A percentile compares a stretch with the other conserved stretches of the same genome.
phyloP scores from a whole-genome alignment of 2,329 filamentous ascomycete genomes.

The Claviceps africana region DNA sequence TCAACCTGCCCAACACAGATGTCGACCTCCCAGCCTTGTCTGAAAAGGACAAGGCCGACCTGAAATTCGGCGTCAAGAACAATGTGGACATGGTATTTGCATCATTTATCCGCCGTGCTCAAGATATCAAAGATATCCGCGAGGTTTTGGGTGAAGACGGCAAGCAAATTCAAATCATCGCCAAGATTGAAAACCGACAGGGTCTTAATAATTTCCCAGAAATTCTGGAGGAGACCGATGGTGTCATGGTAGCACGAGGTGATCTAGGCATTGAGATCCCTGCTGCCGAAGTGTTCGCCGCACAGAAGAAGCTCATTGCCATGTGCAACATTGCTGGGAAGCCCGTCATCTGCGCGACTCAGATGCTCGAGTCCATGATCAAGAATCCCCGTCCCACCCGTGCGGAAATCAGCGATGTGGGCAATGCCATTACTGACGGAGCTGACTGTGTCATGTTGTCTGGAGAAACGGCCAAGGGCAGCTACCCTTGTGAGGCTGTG shows the following conservation, averaged over 20 bases:
- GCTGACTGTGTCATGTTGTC: slow-evolving; percentile 99
- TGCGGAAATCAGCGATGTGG: slow-evolving; percentile 96
- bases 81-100: slow-evolving; percentile 98
- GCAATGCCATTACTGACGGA: slow-evolving; percentile 93
- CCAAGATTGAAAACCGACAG: slow-evolving; percentile 99
- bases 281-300: slow-evolving; percentile 94
- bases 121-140: slow-evolving; percentile 88
- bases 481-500: slow-evolving; percentile 84
- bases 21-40: slow-evolving; percentile 94
- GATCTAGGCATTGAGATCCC: slow-evolving; percentile 95
- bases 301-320: slow-evolving; percentile 99
- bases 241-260: slow-evolving; percentile 99
- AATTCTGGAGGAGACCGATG: slow-evolving; percentile 90
- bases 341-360: slow-evolving; percentile 95
- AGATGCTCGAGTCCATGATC: slow-evolving; percentile 99
- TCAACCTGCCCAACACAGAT: slow-evolving; percentile 97
- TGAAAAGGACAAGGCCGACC: slow-evolving; percentile 93
- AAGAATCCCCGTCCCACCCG: slow-evolving; percentile 97
- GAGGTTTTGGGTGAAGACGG: slow-evolving; percentile 81
- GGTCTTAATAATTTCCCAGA: slow-evolving; percentile 99
- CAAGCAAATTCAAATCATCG: slow-evolving; percentile 96
- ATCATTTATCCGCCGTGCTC: slow-evolving; percentile 88
- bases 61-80: slow-evolving; percentile 95
- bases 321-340: slow-evolving; percentile 99
- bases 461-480: slow-evolving; percentile 96